These are phyloP conservation scores for Cordyceps javanica DNA, from an alignment of 2,329 filamentous ascomycete genomes.

Conservation along the genomic window DNA sequence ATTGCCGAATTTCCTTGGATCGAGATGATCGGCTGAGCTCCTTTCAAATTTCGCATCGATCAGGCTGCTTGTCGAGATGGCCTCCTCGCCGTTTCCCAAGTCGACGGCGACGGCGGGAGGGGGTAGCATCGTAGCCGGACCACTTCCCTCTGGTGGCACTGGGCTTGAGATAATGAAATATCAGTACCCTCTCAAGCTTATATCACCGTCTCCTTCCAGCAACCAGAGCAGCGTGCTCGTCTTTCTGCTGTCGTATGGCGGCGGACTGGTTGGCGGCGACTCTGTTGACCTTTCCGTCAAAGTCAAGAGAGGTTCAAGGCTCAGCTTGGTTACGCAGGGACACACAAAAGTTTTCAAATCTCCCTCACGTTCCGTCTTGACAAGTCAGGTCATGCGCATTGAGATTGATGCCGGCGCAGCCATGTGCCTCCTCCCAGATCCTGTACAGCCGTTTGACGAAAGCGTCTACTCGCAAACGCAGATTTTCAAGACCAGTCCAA, in stretches of 20 bases:
- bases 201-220: slow-evolving; percentile 66
- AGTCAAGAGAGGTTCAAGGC: slow-evolving; percentile 57
- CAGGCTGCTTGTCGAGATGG: slow-evolving; percentile 38
- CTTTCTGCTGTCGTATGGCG: slow-evolving; percentile 90
- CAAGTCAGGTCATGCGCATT: slow-evolving; percentile 51
- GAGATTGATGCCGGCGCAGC: slow-evolving; percentile 44
- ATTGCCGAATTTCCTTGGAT: no score
- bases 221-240: slow-evolving; percentile 66
- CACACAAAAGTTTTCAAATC: slow-evolving; percentile 97
- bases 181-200: slow-evolving; percentile 91
- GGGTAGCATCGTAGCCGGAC: slow-evolving; percentile 67
- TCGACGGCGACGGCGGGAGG: slow-evolving; percentile 70
- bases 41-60: no score
- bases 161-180: slow-evolving; percentile 72
- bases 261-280: slow-evolving; percentile 86
- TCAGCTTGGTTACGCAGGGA: slow-evolving; percentile 65
- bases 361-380: slow-evolving; percentile 45
- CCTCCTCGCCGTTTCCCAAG: slow-evolving; percentile 71
- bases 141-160: slow-evolving; percentile 65
- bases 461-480: slow-evolving; percentile 83
- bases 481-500: slow-evolving; percentile 57
- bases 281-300: slow-evolving; percentile 66
- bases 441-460: slow-evolving; percentile 81
- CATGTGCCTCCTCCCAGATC: slow-evolving; percentile 74
- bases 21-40: no score